Percentiles rank a stretch among this genome's conserved stretches.
Evolutionary conservation across 805 yeast genomes (phyloP).

Genomic region (Starmerella khaoyaiensis): DNA sequence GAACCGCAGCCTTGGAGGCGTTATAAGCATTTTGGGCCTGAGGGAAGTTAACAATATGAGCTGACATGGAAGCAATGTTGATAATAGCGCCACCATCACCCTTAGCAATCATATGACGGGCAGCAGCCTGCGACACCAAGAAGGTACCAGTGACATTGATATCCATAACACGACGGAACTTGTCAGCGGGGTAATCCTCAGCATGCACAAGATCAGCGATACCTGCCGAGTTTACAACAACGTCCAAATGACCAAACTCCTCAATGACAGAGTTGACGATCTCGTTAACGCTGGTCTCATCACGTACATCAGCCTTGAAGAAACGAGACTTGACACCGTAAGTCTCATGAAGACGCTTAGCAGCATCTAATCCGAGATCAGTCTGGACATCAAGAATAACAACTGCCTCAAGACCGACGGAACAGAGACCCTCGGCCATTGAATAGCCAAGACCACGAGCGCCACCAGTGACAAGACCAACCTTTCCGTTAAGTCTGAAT

Average conservation of each 20-base stretch:
- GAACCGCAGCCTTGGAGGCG: conserved; percentile 61
- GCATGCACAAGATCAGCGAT: conserved; percentile 59
- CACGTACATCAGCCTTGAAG: conserved; percentile 53
- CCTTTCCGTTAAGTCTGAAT: conserved; percentile 50
- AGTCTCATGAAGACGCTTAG: conserved; percentile 39
- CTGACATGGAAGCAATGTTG: conserved; percentile 60
- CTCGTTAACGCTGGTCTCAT: conserved; percentile 36
- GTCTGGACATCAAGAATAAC: conserved; percentile 42
- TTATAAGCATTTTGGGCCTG: conserved; percentile 60
- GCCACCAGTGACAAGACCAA: conserved; percentile 54
- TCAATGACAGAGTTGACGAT: conserved; percentile 40
- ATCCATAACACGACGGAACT: conserved; percentile 51
- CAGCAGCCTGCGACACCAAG: conserved; percentile 52
- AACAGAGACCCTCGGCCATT: conserved; percentile 48
- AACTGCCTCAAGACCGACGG: conserved; percentile 42
- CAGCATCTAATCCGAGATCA: conserved; percentile 51
- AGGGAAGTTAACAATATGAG: conserved; percentile 58
- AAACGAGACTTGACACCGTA: conserved; percentile 47
- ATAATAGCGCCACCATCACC: conserved; percentile 45
- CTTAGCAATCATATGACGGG: conserved; percentile 49
- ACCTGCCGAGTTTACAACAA: conserved; percentile 53
- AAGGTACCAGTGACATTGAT: conserved; percentile 57
- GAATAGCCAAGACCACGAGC: conserved; percentile 55
- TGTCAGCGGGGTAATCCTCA: conserved; percentile 51
- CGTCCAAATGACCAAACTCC: conserved; percentile 43